Evolutionary conservation across 805 yeast genomes (phyloP), one percentile per base, ranked within the genome.

Genomic region (Cyberlindnera maritima): DNA sequence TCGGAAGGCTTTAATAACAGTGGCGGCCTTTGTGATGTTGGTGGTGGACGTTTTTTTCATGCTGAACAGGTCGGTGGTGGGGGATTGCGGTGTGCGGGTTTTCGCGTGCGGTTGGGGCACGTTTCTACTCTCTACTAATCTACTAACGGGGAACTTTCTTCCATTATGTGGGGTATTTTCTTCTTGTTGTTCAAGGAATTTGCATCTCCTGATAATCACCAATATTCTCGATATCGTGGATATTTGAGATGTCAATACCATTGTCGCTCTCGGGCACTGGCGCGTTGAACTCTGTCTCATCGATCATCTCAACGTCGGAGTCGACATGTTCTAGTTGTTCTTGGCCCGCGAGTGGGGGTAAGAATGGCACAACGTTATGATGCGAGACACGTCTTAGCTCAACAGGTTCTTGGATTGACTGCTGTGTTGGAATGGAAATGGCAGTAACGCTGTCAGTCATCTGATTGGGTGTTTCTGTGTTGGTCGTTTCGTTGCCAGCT

Each of bases 21-120:
- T 21, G 25, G 25, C 25, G 25, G 6, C 13, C 32, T 7, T 29
- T 29, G 32, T 12, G 21, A 4, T 34, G 21, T 36, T 19, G 4
- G 18, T 32, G 25, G 29, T 40, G 40, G 47, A 43, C 50, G 50
- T 43, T 47, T 47, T 47, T 47, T 47, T 47, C 45, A 21, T 21
- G 25, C 9, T 21, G 36, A n/a, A 19, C 36, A 4, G 25, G 15
- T n/a, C 37, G 37, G 15, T 9, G 25, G 17, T 10, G 25, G 37
- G 37, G 37, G n/a, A 20, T 12, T 19, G 37, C 6, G 35, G 36
- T 39, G 43, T 41, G 9, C 18, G 31, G 47, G 43, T 40, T 35
- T 35, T 35, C 37, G 37, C n/a, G 37, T 13, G 18, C 9, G 37
- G 37, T 35, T 11, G 25, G 37, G 8, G 34, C 41, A 36, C 31